phyloP scores from a whole-genome alignment of 306 rosid genomes.

The Vachellia pachyceras region DNA sequence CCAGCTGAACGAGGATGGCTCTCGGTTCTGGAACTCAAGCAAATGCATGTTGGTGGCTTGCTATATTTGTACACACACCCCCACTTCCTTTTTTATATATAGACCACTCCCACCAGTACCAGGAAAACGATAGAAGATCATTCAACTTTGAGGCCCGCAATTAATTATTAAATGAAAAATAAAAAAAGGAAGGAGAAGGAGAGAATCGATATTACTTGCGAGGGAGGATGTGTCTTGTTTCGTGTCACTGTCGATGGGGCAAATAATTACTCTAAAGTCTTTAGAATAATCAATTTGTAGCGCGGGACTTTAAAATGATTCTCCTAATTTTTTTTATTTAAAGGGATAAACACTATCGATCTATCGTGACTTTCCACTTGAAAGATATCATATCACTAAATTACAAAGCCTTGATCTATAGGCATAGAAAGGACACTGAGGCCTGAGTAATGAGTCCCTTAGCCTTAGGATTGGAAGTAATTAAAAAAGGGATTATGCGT shows the following conservation, averaged over 20 bases:
- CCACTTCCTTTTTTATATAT: conserved; percentile 27
- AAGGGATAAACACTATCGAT: too few relatives aligned
- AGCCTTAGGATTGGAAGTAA: neutral
- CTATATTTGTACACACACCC: neutral
- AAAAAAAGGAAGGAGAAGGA: neutral
- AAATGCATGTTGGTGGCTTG: conserved; percentile 47
- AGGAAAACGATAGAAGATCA: neutral
- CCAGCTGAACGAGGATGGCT: conserved; percentile 18
- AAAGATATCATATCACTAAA: too few relatives aligned
- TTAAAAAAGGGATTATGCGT: neutral
- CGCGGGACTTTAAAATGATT: too few relatives aligned
- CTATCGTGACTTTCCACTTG: too few relatives aligned
- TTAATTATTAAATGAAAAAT: neutral
- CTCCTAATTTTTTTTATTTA: too few relatives aligned
- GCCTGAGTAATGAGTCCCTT: too few relatives aligned
- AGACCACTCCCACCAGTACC: conserved; percentile 17
- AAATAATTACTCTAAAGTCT: too few relatives aligned
- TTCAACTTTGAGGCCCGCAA: neutral
- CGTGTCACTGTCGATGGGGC: neutral
- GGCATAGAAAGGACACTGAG: neutral
- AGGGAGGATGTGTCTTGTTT: conserved; percentile 42
- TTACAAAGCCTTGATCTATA: too few relatives aligned
- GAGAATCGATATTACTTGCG: conserved; percentile 34
- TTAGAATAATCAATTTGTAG: too few relatives aligned
- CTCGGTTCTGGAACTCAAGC: conserved; percentile 37